A percentile compares a stretch with the other conserved stretches of the same genome.
These are phyloP conservation scores for Hypericum androsaemum DNA, from an alignment of 345 rosid species.

Conservation along the genomic window DNA sequence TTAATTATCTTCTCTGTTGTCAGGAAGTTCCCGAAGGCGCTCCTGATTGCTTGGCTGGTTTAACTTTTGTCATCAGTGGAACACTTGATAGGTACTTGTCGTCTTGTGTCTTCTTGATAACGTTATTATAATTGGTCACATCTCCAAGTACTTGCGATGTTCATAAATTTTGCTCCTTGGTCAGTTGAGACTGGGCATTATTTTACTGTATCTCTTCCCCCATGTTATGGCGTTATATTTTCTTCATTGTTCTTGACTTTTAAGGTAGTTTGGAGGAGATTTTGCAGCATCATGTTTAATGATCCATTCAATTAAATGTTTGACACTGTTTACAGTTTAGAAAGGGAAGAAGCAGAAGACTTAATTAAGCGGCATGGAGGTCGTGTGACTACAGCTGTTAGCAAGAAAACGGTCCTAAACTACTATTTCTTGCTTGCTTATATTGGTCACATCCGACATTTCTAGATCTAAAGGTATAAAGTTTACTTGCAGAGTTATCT, in stretches of 20 bases:
- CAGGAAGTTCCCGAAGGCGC: constrained; percentile 99
- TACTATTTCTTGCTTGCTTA: constrained; percentile 15
- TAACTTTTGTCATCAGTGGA: constrained; percentile 95
- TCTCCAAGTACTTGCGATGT: too few relatives aligned
- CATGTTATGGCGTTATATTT: too few relatives aligned
- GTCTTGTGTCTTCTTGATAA: constrained; percentile 1
- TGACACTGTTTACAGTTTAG: constrained; percentile 48
- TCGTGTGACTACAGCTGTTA: constrained; percentile 86
- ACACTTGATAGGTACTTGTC: constrained; percentile 85
- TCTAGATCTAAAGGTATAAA: constrained; percentile 14
- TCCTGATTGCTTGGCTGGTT: constrained; percentile 75
- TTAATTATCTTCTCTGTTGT: constrained; percentile 17
- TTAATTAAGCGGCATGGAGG: constrained; percentile 88
- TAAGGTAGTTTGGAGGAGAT: too few relatives aligned
- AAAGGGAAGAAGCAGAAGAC: constrained; percentile 99
- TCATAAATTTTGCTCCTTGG: too few relatives aligned
- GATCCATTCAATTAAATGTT: neutral
- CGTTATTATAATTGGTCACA: too few relatives aligned
- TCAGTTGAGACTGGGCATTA: too few relatives aligned
- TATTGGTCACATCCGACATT: constrained; percentile 6
- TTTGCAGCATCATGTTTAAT: too few relatives aligned
- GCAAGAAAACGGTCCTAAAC: constrained; percentile 83
- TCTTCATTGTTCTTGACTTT: too few relatives aligned
- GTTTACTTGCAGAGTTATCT: constrained; percentile 68
- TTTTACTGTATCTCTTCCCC: too few relatives aligned